These are phyloP conservation scores for Taphrina deformans DNA, from an alignment of 1,139 yeast genomes.

Conservation along the genomic window DNA sequence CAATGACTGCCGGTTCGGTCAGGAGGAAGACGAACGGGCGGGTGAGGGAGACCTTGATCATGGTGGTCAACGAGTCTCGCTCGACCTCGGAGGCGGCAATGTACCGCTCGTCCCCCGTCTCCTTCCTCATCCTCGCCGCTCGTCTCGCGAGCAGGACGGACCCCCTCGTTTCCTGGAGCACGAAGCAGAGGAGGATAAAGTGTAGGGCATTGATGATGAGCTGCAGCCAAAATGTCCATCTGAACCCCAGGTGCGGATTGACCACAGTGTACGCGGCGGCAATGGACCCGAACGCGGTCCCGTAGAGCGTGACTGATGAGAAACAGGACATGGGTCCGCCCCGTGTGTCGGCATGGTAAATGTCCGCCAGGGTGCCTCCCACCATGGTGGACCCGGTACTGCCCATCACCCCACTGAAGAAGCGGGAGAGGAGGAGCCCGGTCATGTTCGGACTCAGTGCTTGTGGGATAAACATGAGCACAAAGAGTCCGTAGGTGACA, in stretches of 20 bases:
- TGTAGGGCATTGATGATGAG: slow-evolving; percentile 55
- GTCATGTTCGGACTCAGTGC: slow-evolving; percentile 56
- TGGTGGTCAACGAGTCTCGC: slow-evolving; percentile 8
- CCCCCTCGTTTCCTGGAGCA: slow-evolving; percentile 59
- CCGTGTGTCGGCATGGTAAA: slow-evolving; percentile 64
- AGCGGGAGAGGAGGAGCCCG: slow-evolving; percentile 59
- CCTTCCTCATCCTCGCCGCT: slow-evolving; percentile 55
- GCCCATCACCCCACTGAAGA: slow-evolving; percentile 68
- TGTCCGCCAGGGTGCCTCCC: slow-evolving; percentile 80
- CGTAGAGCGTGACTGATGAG: slow-evolving; percentile 59
- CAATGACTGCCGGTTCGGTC: slow-evolving; percentile 31
- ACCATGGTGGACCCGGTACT: slow-evolving; percentile 86
- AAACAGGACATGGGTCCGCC: slow-evolving; percentile 62
- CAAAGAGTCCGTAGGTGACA: slow-evolving; percentile 54
- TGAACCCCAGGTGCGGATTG: slow-evolving; percentile 58
- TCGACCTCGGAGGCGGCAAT: slow-evolving; percentile 33
- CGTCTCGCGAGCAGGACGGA: slow-evolving; percentile 56
- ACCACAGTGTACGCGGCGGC: slow-evolving; percentile 59
- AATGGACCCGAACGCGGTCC: slow-evolving; percentile 65
- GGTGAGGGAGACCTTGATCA: slow-evolving; percentile 25
- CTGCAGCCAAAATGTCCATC: slow-evolving; percentile 62
- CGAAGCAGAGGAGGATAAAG: slow-evolving; percentile 51
- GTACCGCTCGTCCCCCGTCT: slow-evolving; percentile 36
- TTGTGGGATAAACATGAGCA: slow-evolving; percentile 60
- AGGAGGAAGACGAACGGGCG: slow-evolving; percentile 28